Evolutionary conservation across 1,284 basidiomycete genomes (phyloP).

Genomic region (Psilocybe mexicana): DNA sequence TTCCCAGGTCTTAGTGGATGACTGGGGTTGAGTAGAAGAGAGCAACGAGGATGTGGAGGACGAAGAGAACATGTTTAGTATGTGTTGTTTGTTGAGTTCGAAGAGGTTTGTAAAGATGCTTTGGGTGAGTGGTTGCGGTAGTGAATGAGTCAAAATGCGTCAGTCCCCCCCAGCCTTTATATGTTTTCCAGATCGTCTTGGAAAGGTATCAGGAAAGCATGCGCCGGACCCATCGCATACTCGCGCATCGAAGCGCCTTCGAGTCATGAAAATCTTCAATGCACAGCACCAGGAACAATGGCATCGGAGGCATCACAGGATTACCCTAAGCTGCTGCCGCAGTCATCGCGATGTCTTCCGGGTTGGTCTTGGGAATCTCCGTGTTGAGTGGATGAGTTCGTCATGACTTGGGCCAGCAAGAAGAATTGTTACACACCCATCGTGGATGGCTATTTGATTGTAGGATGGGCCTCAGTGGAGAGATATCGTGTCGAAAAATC

Average conservation of each 20-base stretch:
- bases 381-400: not conserved
- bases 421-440: too few relatives aligned
- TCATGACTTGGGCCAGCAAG: too few relatives aligned
- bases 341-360: not conserved
- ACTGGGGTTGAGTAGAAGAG: not conserved
- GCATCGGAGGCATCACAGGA: not conserved
- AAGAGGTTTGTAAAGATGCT: not conserved
- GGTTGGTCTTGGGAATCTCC: not conserved
- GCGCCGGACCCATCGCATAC: not conserved
- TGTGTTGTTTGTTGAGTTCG: not conserved
- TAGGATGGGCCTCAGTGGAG: too few relatives aligned
- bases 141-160: not conserved
- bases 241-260: not conserved
- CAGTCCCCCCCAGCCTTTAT: slow-evolving; percentile 3
- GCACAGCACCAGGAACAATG: slow-evolving; percentile 2
- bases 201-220: not conserved
- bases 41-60: slow-evolving; percentile 10
- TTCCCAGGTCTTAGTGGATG: slow-evolving; percentile 11
- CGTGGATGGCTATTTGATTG: too few relatives aligned
- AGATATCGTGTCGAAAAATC: too few relatives aligned
- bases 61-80: slow-evolving; percentile 8
- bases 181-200: not conserved
- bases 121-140: not conserved
- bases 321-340: not conserved
- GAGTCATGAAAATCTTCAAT: slow-evolving; percentile 2